Evolutionary conservation across 306 rosid species (phyloP).

Genomic region (Castanea sativa): DNA sequence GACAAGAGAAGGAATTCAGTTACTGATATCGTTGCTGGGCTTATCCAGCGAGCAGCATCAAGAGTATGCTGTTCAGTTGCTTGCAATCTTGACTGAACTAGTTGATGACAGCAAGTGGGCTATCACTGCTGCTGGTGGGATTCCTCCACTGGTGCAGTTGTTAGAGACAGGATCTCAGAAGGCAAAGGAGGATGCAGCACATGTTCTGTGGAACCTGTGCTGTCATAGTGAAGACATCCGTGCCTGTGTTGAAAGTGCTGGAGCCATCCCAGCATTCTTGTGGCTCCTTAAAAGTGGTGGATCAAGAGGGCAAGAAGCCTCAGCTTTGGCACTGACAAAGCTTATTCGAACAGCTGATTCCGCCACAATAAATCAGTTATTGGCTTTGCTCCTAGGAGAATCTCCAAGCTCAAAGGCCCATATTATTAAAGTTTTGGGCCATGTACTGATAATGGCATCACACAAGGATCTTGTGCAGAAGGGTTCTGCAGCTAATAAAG

Average conservation of each 20-base stretch:
- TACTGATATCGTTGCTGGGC: constrained; percentile 80
- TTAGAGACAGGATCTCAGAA: constrained; percentile 89
- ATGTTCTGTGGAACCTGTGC: constrained; percentile 88
- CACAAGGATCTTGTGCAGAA: constrained; percentile 65
- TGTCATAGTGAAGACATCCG: constrained; percentile 97
- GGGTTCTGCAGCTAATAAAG: constrained; percentile 83
- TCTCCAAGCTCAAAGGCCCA: constrained; percentile 75
- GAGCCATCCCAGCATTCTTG: constrained; percentile 77
- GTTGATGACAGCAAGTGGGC: constrained; percentile 99
- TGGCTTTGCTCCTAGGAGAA: constrained; percentile 85
- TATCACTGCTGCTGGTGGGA: constrained; percentile 98
- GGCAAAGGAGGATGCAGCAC: constrained; percentile 95
- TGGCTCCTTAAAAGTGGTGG: constrained; percentile 93
- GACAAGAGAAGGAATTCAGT: constrained; percentile 90
- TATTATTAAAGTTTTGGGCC: constrained; percentile 78
- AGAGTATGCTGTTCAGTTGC: constrained; percentile 87
- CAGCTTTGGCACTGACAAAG: constrained; percentile 85
- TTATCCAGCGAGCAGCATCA: constrained; percentile 96
- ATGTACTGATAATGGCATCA: constrained; percentile 77
- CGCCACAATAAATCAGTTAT: constrained; percentile 81
- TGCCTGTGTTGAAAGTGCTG: constrained; percentile 80
- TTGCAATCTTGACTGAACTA: constrained; percentile 78
- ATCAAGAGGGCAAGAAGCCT: constrained; percentile 82
- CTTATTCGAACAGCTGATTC: constrained; percentile 86
- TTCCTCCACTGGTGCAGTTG: constrained; percentile 92